Percentiles rank a stretch among this genome's conserved stretches.
Conservation (phyloP, 1,139 yeast species). For the Kodamaea arcana region DNA sequence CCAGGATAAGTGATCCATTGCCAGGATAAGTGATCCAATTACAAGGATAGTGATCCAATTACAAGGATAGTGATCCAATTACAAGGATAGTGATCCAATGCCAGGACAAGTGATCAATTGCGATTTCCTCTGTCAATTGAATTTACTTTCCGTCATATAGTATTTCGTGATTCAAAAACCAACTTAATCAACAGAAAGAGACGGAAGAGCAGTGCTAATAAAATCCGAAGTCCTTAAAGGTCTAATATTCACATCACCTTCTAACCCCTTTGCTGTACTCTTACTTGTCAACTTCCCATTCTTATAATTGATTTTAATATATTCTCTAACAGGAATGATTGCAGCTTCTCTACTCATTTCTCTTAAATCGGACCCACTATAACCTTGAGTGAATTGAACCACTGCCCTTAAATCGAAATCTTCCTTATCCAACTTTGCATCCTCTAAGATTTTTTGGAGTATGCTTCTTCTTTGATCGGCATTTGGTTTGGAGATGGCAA, state of each 20-base stretch:
- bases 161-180: no score
- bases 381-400: constrained; percentile 64
- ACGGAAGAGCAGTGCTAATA: constrained; percentile 31
- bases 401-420: constrained; percentile 61
- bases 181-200: constrained; percentile 31
- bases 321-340: constrained; percentile 82
- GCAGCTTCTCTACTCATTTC: constrained; percentile 95
- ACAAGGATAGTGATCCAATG: no score
- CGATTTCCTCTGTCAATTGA: no score
- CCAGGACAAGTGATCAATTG: no score
- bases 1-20: no score
- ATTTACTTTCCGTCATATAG: no score
- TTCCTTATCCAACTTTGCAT: constrained; percentile 52
- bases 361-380: constrained; percentile 87
- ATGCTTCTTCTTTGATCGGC: constrained; percentile 67
- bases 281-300: constrained; percentile 41
- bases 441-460: constrained; percentile 59
- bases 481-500: constrained; percentile 74
- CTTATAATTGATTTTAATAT: constrained; percentile 49
- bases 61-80: no score
- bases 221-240: constrained; percentile 48
- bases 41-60: no score
- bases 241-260: constrained; percentile 28
- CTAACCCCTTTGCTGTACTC: not conserved
- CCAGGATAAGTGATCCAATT: no score